Base-by-base conservation (phyloP, 1,139 yeast genomes). In the Saccharomyces hybrid region DNA sequence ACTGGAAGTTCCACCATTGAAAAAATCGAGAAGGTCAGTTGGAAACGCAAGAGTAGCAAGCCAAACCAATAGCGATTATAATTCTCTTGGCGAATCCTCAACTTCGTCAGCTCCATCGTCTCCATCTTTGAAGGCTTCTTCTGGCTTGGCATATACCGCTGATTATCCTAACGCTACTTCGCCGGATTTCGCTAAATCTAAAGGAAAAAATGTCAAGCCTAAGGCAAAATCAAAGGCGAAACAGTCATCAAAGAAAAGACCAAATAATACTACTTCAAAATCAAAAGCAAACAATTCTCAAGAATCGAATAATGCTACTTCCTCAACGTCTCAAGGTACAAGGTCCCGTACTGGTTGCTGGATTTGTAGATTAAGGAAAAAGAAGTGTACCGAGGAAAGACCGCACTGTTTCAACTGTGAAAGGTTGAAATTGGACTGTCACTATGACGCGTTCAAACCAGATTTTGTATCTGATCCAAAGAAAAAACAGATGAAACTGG, bases 321-420 rank as follows among this genome's bases (percentile, higher is more conserved):
- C 44, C 25, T 38, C 44, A 38, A 19, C 44, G 25, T 16, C 44
- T 38, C 44, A 38, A 29, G 70, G 65, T 5, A 73, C 77, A 11
- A 71, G 85, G 55, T 81, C 85, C 0, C 78, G 78, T 58, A 74
- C 72, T 42, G 88, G 88, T 0, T 83, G 88, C 62, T 83, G 88
- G 88, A 83, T 85, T 5, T 83, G 88, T 63, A 67, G 88, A 56
- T 70, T 83, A 26, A 76, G 89, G 50, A 82, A 83, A 62, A 83
- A 83, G 64, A 78, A 83, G 56, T 83, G 89, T 61, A 76, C 84
- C 0, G 87, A 82, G 62, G 82, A 82, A 58, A 76, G 72, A 58
- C 87, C 88, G 0, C 62, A 57, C 9, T 83, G 89, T 64, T 65
- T 69, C 13, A 82, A 81, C 60, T 83, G 89, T 66, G 58, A 62